Conservation (phyloP, 352 stramenopile species). For the Phytophthora hibernalis region DNA sequence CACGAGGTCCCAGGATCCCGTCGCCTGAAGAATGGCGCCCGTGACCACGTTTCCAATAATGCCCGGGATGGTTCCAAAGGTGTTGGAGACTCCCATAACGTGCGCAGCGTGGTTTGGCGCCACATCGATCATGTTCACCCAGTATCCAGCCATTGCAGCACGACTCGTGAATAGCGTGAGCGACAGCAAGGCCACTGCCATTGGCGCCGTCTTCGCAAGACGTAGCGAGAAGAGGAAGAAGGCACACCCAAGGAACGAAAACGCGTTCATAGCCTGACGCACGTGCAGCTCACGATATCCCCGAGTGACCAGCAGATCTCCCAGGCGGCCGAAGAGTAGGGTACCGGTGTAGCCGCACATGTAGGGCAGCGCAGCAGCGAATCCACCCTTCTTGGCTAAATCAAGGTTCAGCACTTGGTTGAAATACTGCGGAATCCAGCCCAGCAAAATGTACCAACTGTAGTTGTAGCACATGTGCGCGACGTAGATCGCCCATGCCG, state of each 20-base stretch:
- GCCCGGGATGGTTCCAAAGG: slow-evolving; percentile 82
- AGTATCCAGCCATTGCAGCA: slow-evolving; percentile 81
- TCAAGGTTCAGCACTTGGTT: slow-evolving; percentile 81
- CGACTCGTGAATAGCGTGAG: slow-evolving; percentile 83
- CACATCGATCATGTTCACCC: slow-evolving; percentile 93
- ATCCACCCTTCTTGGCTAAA: slow-evolving; percentile 66
- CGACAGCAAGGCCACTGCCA: slow-evolving; percentile 72
- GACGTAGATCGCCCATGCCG: slow-evolving; percentile 87
- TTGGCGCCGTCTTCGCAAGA: slow-evolving; percentile 58
- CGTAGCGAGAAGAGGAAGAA: slow-evolving; percentile 77
- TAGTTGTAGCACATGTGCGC: slow-evolving; percentile 91
- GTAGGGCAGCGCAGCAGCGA: slow-evolving; percentile 79
- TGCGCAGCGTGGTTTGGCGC: slow-evolving; percentile 79
- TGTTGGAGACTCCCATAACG: slow-evolving; percentile 91
- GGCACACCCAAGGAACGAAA: slow-evolving; percentile 76
- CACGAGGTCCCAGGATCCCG: slow-evolving; percentile 82
- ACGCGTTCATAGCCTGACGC: slow-evolving; percentile 80
- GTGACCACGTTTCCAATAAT: slow-evolving; percentile 90
- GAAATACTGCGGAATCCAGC: slow-evolving; percentile 91
- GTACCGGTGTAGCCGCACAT: slow-evolving; percentile 81
- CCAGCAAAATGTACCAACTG: slow-evolving; percentile 88
- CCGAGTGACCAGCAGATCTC: slow-evolving; percentile 69
- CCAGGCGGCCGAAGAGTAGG: slow-evolving; percentile 73
- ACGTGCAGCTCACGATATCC: slow-evolving; percentile 78
- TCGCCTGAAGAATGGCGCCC: slow-evolving; percentile 75